A percentile compares a stretch with the other conserved stretches of the same genome.
Conservation (phyloP, 2,329 filamentous ascomycete species). For the Lasiodiplodia sp. region DNA sequence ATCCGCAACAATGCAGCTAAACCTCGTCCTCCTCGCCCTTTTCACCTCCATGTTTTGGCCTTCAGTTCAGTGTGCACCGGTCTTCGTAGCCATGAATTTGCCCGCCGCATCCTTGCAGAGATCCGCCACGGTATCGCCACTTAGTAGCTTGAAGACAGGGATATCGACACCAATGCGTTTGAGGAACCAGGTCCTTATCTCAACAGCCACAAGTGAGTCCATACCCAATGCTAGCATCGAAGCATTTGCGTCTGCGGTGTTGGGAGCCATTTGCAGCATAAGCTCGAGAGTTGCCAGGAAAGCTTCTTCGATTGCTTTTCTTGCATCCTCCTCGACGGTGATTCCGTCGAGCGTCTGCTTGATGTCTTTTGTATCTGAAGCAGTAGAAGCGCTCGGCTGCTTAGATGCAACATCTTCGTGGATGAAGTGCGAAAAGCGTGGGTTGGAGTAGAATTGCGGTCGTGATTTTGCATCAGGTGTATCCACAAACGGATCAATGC, state of each 20-base stretch:
- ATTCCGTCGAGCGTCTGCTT: not conserved
- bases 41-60: no score
- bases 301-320: not conserved
- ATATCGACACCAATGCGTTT: conserved; percentile 55
- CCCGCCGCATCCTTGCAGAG: not conserved
- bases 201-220: conserved; percentile 51
- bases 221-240: conserved; percentile 37
- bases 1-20: no score
- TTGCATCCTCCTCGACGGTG: not conserved
- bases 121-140: conserved; percentile 36
- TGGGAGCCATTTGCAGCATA: not conserved
- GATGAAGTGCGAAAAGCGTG: conserved; percentile 16
- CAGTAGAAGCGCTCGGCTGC: not conserved
- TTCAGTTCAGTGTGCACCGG: not conserved
- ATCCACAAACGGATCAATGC: not conserved
- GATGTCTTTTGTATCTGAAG: not conserved
- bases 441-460: conserved; percentile 9
- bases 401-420: not conserved
- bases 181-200: conserved; percentile 58
- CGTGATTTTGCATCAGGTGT: not conserved
- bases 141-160: conserved; percentile 56
- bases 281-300: conserved; percentile 2
- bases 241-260: not conserved
- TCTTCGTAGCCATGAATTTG: not conserved
- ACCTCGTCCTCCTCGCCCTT: no score